Percentiles rank a stretch among this genome's conserved stretches.
These are phyloP conservation scores for Hanseniaspora pseudoguilliermondii DNA, from an alignment of 805 yeast species.

Conservation along the genomic window DNA sequence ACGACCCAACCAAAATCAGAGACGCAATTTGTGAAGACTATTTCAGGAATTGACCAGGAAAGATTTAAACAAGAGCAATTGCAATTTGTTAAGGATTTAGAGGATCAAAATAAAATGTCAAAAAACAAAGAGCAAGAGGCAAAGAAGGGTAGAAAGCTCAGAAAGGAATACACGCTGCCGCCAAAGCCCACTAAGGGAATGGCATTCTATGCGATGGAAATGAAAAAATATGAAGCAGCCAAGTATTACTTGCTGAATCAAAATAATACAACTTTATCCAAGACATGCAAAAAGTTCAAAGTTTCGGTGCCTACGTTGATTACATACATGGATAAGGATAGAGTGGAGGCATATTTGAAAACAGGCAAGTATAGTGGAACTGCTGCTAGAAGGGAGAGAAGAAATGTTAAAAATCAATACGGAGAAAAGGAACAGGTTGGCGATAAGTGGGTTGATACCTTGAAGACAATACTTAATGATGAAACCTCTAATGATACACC, in stretches of 20 bases:
- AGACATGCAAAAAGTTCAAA: conserved; percentile 8
- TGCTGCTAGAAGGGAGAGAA: conserved; percentile 9
- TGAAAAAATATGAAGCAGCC: conserved; percentile 13
- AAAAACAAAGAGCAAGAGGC: background rate
- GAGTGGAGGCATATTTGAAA: conserved; percentile 11
- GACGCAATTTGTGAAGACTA: background rate
- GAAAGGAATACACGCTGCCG: conserved; percentile 14
- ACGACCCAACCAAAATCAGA: background rate
- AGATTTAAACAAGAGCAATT: background rate
- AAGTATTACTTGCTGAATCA: conserved; percentile 10
- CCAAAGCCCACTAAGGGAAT: conserved; percentile 10
- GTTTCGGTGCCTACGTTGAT: conserved; percentile 13
- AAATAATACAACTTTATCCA: conserved; percentile 8
- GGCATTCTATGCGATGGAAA: conserved; percentile 5
- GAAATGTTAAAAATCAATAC: conserved; percentile 13
- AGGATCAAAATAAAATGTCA: background rate
- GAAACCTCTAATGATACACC: background rate
- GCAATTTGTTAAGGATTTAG: conserved; percentile 3
- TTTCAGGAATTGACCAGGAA: background rate
- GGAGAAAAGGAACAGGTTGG: conserved; percentile 5
- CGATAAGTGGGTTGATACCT: conserved; percentile 9
- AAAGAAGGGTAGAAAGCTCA: conserved; percentile 13
- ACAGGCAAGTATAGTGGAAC: conserved; percentile 13
- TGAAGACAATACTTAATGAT: background rate
- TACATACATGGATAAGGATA: conserved; percentile 13